Percentiles rank a stretch among this genome's conserved stretches.
phyloP scores from a whole-genome alignment of 768 basidiomycete species.

The Mycena epipterygia region DNA sequence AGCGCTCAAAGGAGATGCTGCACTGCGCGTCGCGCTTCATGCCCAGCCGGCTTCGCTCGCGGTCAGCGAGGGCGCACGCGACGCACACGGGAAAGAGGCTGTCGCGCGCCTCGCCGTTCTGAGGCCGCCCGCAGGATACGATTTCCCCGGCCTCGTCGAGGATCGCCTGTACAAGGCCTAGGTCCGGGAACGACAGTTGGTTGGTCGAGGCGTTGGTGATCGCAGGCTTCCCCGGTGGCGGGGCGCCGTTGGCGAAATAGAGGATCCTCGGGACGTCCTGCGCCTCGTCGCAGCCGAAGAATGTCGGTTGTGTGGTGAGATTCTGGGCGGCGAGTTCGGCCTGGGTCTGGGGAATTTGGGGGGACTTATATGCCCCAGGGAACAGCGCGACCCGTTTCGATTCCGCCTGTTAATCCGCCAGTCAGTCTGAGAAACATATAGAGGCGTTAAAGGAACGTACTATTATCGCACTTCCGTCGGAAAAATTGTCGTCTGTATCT shows the following conservation, averaged over 20 bases:
- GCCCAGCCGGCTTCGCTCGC: slow-evolving; percentile 49
- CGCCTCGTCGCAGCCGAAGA: slow-evolving; percentile 59
- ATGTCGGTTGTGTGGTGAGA: slow-evolving; percentile 55
- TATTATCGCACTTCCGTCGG: slow-evolving; percentile 28
- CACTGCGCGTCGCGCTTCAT: slow-evolving; percentile 45
- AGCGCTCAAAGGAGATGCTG: slow-evolving; percentile 45
- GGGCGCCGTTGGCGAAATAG: slow-evolving; percentile 69
- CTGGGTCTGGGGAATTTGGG: slow-evolving; percentile 42
- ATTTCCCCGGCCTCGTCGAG: slow-evolving; percentile 60
- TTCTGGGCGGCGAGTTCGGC: slow-evolving; percentile 51
- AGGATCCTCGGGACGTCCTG: slow-evolving; percentile 61
- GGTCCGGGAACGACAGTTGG: slow-evolving; percentile 53
- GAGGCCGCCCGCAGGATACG: slow-evolving; percentile 57
- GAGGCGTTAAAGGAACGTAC: not conserved
- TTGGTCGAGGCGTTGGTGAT: slow-evolving; percentile 59
- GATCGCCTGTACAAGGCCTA: slow-evolving; percentile 54
- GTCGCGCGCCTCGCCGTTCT: slow-evolving; percentile 44
- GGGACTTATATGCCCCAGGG: slow-evolving; percentile 48
- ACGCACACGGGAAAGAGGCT: slow-evolving; percentile 62
- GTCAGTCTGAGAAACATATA: not conserved
- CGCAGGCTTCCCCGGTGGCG: slow-evolving; percentile 48
- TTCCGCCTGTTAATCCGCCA: slow-evolving; percentile 18
- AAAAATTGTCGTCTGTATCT: slow-evolving; percentile 37
- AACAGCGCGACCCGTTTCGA: slow-evolving; percentile 29
- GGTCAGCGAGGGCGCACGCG: slow-evolving; percentile 65